Evolutionary conservation across 306 rosid genomes (phyloP), one percentile per base, ranked within the genome.

Genomic region (Trifolium fragiferum): DNA sequence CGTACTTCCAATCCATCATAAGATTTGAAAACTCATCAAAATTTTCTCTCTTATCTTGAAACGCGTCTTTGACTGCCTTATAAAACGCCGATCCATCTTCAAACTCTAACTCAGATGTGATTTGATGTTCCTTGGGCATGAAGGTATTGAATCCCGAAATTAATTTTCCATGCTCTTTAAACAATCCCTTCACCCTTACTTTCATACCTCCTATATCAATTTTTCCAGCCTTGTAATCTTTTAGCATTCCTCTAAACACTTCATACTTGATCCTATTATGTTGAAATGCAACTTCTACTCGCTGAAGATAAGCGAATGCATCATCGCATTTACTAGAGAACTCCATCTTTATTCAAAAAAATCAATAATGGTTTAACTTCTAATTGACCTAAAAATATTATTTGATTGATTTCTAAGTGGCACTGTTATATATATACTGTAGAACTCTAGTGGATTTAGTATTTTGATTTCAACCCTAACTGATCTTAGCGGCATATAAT

Each of bases 61-160:
- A 55, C 61, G 19, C 30, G 21, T 20, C 15, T 55, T 55, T 55
- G 3, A 55, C 14, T 0, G 5, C 6, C 61, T 10, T 21, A 9
- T 10, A 14, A 55, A 9, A 55, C 2, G 15, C 32, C 2, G 1
- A 55, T 55, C 2, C 61, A 54, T 54, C 59, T 16, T 53, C 4
- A 8, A 74, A 76, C 51, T 62, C 27, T 2, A 8, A 0, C 10
- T 78, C 90, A 73, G 89, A 90, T 10, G 92, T 88, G 73, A 91
- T 91, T 81, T 89, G 96, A 84, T 61, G 88, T 80, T 96, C 97
- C 79, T 91, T 88, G 2, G 98, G 97, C 88, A 93, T 78, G 91
- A 93, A 93, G 65, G 90, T 86, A 84, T 91, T 91, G 83, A 93
- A 91, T 57, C 96, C 97, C 83, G 91, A 88, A 40, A 93, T 89